Evolutionary conservation across 805 yeast species (phyloP).

Genomic region (Isabelozyma gotoi): DNA sequence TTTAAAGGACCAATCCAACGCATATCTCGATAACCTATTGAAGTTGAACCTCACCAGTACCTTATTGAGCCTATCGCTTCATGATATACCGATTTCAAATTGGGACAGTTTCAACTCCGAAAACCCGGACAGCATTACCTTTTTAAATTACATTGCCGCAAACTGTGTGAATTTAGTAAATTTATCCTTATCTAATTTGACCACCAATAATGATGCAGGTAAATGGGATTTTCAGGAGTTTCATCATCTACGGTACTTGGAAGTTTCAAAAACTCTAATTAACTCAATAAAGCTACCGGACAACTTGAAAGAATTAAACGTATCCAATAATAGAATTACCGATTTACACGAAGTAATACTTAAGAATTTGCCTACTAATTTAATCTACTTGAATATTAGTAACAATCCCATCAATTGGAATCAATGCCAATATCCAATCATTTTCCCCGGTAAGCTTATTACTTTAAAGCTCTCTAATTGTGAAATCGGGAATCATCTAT

Average conservation of each 20-base stretch:
- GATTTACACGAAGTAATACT: background rate
- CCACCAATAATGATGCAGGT: background rate
- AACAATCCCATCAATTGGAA: slow-evolving; percentile 20
- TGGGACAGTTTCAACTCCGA: background rate
- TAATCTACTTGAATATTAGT: slow-evolving; percentile 7
- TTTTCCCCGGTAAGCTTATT: slow-evolving; percentile 11
- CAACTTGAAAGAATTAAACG: background rate
- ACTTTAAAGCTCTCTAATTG: slow-evolving; percentile 14
- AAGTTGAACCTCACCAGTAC: background rate
- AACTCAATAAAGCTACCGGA: background rate
- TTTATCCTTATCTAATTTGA: background rate
- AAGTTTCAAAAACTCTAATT: background rate
- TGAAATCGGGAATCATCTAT: slow-evolving; percentile 9
- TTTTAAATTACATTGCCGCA: background rate
- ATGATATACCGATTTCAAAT: background rate
- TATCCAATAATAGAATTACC: slow-evolving; percentile 1
- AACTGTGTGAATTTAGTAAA: background rate
- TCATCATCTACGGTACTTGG: background rate
- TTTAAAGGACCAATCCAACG: slow-evolving; percentile 1
- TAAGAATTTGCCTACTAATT: background rate
- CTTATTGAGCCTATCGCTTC: background rate
- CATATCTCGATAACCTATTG: background rate
- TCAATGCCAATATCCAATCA: background rate
- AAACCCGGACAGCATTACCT: background rate
- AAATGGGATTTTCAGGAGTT: background rate